These are phyloP conservation scores for Trichoderma orchidacearum DNA, from an alignment of 495 filamentous ascomycete species.

Conservation along the genomic window DNA sequence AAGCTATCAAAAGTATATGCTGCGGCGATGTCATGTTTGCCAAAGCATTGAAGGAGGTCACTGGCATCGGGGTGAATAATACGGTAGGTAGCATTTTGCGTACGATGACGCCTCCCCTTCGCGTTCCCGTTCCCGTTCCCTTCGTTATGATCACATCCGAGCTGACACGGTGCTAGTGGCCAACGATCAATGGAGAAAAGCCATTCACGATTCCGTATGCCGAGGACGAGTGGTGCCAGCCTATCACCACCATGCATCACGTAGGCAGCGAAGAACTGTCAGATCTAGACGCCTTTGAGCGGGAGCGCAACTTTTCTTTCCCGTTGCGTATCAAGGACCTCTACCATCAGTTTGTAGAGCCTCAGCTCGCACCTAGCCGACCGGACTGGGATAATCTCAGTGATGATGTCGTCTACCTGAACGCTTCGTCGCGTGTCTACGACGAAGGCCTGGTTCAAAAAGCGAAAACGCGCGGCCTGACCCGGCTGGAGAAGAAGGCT, in stretches of 20 bases:
- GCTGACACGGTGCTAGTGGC: neutral
- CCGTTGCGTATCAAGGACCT: conserved; percentile 31
- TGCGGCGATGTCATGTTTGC: neutral
- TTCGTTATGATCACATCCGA: neutral
- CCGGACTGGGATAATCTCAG: conserved; percentile 38
- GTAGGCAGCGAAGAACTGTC: neutral
- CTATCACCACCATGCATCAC: neutral
- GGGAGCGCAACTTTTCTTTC: neutral
- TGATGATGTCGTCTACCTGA: conserved; percentile 25
- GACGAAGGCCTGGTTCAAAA: conserved; percentile 13
- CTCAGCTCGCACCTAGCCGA: conserved; percentile 15
- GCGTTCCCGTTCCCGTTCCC: neutral
- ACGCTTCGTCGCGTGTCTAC: conserved; percentile 9
- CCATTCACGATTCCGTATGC: neutral
- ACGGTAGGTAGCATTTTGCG: neutral
- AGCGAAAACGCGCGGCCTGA: conserved; percentile 17
- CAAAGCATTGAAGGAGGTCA: neutral
- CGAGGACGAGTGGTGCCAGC: neutral
- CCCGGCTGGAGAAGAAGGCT: conserved; percentile 20
- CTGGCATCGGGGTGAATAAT: neutral
- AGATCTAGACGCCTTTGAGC: neutral
- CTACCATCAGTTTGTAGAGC: conserved; percentile 26
- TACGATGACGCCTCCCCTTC: neutral
- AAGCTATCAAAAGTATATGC: neutral
- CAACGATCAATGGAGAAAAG: neutral